Percentiles rank a stretch among this genome's conserved stretches.
phyloP scores from a whole-genome alignment of 75 land plant genomes.

The Sequoia sempervirens region DNA sequence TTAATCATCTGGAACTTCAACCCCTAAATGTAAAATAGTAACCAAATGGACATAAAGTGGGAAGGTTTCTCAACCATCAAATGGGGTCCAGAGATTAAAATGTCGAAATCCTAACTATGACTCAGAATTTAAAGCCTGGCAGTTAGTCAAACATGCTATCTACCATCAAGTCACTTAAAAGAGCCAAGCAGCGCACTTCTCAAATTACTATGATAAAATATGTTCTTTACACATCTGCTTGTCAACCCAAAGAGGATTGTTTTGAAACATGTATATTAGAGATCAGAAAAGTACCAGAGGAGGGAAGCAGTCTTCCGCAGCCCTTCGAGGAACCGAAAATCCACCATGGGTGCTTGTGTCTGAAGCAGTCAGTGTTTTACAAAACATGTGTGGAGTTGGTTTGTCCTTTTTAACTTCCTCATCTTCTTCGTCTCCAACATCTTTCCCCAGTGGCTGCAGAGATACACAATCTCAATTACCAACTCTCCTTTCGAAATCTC shows the following conservation, averaged over 20 bases:
- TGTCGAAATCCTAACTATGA: neutral
- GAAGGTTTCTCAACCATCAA: neutral
- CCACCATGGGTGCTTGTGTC: slow-evolving; percentile 95
- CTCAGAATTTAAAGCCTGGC: neutral
- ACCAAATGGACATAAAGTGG: neutral
- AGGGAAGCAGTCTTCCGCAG: slow-evolving; percentile 91
- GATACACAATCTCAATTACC: slow-evolving; percentile 7
- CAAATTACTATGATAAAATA: neutral
- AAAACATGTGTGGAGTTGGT: slow-evolving; percentile 68
- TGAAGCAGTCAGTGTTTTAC: slow-evolving; percentile 81
- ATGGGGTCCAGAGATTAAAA: neutral
- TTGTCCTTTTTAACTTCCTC: slow-evolving; percentile 28
- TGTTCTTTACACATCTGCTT: neutral
- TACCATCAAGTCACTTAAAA: neutral
- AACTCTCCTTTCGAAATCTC: neutral
- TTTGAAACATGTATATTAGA: neutral
- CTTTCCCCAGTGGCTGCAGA: slow-evolving; percentile 19
- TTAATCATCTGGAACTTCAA: neutral
- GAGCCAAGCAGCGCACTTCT: neutral
- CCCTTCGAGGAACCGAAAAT: slow-evolving; percentile 87
- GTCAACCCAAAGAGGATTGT: neutral
- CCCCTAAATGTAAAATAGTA: neutral
- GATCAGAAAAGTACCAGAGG: slow-evolving; percentile 47
- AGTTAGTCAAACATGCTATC: neutral
- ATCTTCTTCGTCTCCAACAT: slow-evolving; percentile 28